A percentile compares a stretch with the other conserved stretches of the same genome.
phyloP scores from a whole-genome alignment of 78 protist genomes.

The Tieghemostelium lacteum region DNA sequence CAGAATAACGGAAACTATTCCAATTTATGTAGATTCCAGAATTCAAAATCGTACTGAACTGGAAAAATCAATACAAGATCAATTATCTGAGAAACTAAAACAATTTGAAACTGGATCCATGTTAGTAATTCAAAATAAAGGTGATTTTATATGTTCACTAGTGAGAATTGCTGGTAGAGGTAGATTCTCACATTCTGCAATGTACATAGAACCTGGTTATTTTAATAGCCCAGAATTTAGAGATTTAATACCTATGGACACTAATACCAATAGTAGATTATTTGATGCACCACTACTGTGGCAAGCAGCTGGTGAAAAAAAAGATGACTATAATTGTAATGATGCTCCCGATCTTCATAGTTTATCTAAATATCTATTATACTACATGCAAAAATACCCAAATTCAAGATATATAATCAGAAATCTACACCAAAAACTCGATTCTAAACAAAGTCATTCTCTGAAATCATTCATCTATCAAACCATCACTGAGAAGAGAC shows the following conservation, averaged over 20 bases:
- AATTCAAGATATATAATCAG: slow-evolving; percentile 20
- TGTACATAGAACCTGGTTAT: neutral
- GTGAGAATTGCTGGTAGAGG: slow-evolving; percentile 6
- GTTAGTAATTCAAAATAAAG: slow-evolving; percentile 15
- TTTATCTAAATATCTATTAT: neutral
- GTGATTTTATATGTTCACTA: neutral
- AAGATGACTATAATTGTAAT: neutral
- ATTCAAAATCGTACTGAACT: too few species aligned
- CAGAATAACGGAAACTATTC: too few species aligned
- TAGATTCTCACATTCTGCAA: slow-evolving; percentile 30
- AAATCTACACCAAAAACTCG: neutral
- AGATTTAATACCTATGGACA: too few species aligned
- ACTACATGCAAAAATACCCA: slow-evolving; percentile 10
- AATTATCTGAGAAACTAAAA: neutral
- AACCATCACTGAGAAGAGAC: neutral
- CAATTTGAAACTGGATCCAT: neutral
- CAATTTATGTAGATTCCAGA: neutral
- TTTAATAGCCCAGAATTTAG: too few species aligned
- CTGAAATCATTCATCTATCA: neutral
- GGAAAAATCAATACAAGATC: neutral
- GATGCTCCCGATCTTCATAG: slow-evolving; percentile 31
- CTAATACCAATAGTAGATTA: too few species aligned
- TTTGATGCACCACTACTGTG: neutral
- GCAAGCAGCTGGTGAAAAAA: slow-evolving; percentile 49
- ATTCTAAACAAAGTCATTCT: neutral